Base-by-base conservation (phyloP, 2,329 filamentous ascomycete species). In the Leptodontidium sp. region DNA sequence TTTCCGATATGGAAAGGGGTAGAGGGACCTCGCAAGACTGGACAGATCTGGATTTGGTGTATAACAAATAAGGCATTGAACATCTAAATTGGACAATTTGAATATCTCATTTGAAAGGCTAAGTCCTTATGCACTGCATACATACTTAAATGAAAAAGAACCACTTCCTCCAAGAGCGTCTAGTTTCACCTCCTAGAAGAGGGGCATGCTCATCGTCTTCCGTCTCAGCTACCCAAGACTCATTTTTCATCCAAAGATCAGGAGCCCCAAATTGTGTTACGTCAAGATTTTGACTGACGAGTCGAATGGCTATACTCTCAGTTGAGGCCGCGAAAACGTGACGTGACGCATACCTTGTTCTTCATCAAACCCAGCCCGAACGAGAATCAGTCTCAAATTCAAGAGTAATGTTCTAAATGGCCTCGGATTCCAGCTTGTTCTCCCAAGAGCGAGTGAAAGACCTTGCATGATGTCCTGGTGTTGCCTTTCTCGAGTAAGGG, bases 341-440 rank as follows among this genome's bases (percentile, higher is more conserved):
- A 49, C 12, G 43, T 61, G 11, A 49, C n/a, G 26, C 43, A 58
- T 58, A 61, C 58, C 58, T 61, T 61, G 17, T 32, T 49, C 43
- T 47, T 61, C 40, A 11, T 61, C 40, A 47, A 61, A 32, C 21
- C 40, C 58, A 32, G 58, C 58, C 26, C 58, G 58, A 49, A 61
- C 21, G 11, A 45, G 15, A 32, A 61, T 61, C 12, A 45, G 12
- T 45, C 12, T 45, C 12, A 45, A 43, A 49, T 61, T 61, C 6
- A 61, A 24, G 4, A 61, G 40, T 1, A 61, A 47, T 49, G n/a
- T 45, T n/a, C 58, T 24, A 32, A 61, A 47, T 26, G 17, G 45
- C 29, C 29, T 61, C 12, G 40, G 43, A 35, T 61, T 12, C 58
- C 40, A 61, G 26, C 14, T 17, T n/a, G 14, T 2, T 2, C 2